Evolutionary conservation across 768 basidiomycete species (phyloP).

Genomic region (Pleurotus eryngii): DNA sequence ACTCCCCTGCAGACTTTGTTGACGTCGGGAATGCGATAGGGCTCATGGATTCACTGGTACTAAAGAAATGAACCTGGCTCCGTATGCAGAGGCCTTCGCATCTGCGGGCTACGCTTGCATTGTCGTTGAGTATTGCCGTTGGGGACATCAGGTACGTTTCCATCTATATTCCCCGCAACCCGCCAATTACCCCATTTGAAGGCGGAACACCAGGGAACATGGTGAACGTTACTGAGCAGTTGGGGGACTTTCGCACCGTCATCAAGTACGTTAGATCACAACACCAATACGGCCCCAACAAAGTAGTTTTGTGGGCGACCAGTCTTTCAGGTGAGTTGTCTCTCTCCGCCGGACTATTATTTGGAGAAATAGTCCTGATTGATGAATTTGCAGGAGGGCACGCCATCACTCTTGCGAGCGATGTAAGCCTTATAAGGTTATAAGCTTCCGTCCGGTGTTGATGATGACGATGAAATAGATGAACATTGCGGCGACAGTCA

Average conservation of each 20-base stretch:
- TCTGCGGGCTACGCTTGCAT: conserved; percentile 25
- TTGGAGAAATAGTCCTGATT: too few relatives aligned
- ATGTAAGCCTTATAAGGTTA: conserved; percentile 13
- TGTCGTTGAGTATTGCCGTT: conserved; percentile 35
- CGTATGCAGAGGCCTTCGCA: conserved; percentile 26
- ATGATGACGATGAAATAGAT: conserved; percentile 10
- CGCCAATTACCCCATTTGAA: conserved; percentile 4
- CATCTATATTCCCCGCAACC: neutral
- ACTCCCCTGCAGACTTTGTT: neutral
- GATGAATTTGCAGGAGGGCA: conserved; percentile 21
- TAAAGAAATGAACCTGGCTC: conserved; percentile 26
- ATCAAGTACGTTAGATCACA: conserved; percentile 27
- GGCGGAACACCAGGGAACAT: conserved; percentile 27
- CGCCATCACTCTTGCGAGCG: conserved; percentile 24
- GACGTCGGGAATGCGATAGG: conserved; percentile 14
- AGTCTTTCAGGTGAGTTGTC: conserved; percentile 23
- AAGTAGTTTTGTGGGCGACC: conserved; percentile 31
- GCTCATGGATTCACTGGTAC: conserved; percentile 28
- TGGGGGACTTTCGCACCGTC: conserved; percentile 34
- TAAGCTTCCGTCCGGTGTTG: neutral
- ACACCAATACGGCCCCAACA: conserved; percentile 23
- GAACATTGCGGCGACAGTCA: conserved; percentile 24
- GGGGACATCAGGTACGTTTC: conserved; percentile 28
- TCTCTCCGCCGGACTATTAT: neutral
- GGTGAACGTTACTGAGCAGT: conserved; percentile 25